phyloP scores from a whole-genome alignment of 495 filamentous ascomycete species.

The Penicillium odoratum region DNA sequence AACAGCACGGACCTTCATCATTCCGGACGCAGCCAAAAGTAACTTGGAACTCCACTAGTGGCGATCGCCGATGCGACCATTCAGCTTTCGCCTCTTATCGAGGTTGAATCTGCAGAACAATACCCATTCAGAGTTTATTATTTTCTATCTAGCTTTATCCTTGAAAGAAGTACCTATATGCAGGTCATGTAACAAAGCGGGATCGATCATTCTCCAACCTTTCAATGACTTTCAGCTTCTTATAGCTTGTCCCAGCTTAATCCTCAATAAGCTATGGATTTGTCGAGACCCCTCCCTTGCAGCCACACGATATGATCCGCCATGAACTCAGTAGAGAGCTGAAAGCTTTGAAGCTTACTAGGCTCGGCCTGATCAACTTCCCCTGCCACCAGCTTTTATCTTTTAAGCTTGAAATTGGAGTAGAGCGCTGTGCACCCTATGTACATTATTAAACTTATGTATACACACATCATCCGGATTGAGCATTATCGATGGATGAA shows the following conservation, averaged over 20 bases:
- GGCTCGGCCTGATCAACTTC: no score
- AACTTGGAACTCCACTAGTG: constrained; percentile 7
- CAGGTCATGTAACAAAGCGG: not conserved
- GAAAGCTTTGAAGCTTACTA: not conserved
- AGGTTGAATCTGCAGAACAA: not conserved
- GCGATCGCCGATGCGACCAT: constrained; percentile 12
- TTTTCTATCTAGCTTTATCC: not conserved
- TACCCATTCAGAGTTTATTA: not conserved
- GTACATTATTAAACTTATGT: no score
- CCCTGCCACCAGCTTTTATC: no score
- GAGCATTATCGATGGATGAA: no score
- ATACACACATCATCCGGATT: no score
- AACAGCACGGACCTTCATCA: constrained; percentile 10
- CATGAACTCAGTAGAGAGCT: not conserved
- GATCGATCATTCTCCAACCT: not conserved
- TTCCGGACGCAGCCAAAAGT: constrained; percentile 6
- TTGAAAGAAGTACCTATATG: not conserved
- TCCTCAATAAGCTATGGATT: not conserved
- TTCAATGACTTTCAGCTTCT: not conserved
- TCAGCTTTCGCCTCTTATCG: constrained; percentile 6
- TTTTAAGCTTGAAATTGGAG: not conserved
- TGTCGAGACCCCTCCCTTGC: not conserved
- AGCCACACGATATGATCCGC: not conserved
- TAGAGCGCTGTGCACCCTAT: no score
- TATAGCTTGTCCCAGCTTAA: not conserved